A percentile compares a stretch with the other conserved stretches of the same genome.
phyloP scores from a whole-genome alignment of 2,329 filamentous ascomycete genomes.

The Alternaria atra region DNA sequence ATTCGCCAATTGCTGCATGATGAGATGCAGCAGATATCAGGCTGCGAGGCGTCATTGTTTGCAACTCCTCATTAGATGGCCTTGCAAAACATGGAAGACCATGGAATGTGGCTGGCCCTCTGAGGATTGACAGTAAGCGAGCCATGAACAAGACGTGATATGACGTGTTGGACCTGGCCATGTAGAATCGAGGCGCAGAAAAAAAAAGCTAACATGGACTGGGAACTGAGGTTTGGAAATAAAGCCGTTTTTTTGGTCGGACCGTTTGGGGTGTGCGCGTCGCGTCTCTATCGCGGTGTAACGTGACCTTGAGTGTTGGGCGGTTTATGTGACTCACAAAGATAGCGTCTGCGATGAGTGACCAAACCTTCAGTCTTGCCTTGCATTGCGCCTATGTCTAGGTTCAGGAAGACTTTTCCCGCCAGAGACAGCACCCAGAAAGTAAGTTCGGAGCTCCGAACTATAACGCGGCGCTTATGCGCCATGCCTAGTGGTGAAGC shows the following conservation, averaged over 20 bases:
- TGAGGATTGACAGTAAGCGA: slow-evolving; percentile 15
- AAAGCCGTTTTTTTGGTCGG: slow-evolving; percentile 3
- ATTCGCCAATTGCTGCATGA: slow-evolving; percentile 44
- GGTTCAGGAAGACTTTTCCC: not conserved
- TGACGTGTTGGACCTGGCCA: slow-evolving; percentile 23
- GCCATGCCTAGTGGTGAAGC: not conserved
- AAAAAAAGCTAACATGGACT: not conserved
- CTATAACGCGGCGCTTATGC: slow-evolving; percentile 7
- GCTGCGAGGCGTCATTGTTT: slow-evolving; percentile 33
- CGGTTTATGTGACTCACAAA: slow-evolving; percentile 18
- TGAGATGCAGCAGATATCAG: slow-evolving; percentile 26
- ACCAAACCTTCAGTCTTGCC: not conserved
- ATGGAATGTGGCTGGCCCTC: slow-evolving; percentile 22
- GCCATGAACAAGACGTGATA: slow-evolving; percentile 20
- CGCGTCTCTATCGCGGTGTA: slow-evolving; percentile 23
- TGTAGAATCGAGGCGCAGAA: slow-evolving; percentile 3
- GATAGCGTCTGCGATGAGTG: slow-evolving; percentile 1
- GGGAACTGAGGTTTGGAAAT: not conserved
- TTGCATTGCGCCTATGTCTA: slow-evolving; percentile 1
- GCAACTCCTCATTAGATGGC: slow-evolving; percentile 27
- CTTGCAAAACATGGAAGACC: slow-evolving; percentile 21
- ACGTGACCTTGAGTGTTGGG: slow-evolving; percentile 14
- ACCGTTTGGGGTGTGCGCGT: slow-evolving; percentile 3
- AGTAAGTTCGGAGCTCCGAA: not conserved
- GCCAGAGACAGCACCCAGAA: not conserved